Conservation (phyloP, 345 rosid species). For the Eucalyptus rudis region DNA sequence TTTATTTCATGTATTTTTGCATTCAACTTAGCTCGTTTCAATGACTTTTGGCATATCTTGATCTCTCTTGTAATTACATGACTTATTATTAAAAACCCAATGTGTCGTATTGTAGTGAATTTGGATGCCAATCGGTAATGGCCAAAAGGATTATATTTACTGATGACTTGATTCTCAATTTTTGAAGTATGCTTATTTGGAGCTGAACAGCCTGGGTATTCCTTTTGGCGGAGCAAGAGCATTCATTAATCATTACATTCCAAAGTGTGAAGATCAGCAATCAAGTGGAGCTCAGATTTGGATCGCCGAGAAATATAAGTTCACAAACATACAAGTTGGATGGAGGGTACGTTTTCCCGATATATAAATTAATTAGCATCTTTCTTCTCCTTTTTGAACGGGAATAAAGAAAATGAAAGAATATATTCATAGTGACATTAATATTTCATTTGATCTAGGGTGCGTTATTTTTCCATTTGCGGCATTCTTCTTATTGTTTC, state of each 20-base stretch:
- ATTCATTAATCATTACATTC: neutral
- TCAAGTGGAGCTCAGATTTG: neutral
- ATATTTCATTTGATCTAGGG: neutral
- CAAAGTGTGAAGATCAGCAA: neutral
- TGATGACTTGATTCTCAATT: neutral
- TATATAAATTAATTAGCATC: neutral
- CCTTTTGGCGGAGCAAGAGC: neutral
- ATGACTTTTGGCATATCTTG: neutral
- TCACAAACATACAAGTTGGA: neutral
- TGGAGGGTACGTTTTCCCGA: neutral
- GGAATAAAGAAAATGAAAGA: neutral
- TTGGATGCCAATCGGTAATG: neutral
- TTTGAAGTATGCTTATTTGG: neutral
- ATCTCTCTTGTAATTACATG: neutral
- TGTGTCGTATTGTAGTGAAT: neutral
- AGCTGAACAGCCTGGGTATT: no score
- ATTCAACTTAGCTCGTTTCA: neutral
- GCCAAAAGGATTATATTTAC: neutral
- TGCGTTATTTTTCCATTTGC: neutral
- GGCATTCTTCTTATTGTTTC: neutral
- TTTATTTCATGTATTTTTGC: neutral
- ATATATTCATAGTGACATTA: neutral
- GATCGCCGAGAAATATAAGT: accelerated
- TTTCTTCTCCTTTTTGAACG: neutral
- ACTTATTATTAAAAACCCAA: neutral